phyloP scores from a whole-genome alignment of 2,329 filamentous ascomycete species.

The Leptodontidium sp. region DNA sequence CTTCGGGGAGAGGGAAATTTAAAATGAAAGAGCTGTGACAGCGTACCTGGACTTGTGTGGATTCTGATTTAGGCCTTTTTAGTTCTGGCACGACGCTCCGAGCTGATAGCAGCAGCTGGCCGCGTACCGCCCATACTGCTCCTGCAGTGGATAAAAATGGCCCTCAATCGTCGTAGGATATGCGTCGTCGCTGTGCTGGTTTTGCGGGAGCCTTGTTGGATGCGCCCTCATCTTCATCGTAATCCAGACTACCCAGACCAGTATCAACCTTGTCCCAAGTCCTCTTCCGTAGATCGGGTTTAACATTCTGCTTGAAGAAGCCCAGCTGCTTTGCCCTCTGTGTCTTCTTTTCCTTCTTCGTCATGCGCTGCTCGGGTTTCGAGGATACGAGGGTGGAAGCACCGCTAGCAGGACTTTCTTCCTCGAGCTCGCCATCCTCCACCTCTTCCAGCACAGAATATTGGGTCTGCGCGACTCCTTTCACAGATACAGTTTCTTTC shows the following conservation, averaged over 20 bases:
- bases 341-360: conserved; percentile 38
- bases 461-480: neutral
- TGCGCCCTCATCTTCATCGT: conserved; percentile 56
- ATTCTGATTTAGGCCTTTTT: neutral
- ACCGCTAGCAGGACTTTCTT: conserved; percentile 26
- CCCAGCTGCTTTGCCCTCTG: conserved; percentile 41
- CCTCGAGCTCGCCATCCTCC: conserved; percentile 36
- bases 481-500: neutral
- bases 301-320: conserved; percentile 52
- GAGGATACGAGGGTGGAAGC: conserved; percentile 27
- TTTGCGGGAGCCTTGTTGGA: conserved; percentile 39
- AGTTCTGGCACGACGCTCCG: neutral
- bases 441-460: conserved; percentile 20
- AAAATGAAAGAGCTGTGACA: neutral
- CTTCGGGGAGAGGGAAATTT: conserved; percentile 19
- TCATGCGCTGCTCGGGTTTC: conserved; percentile 20
- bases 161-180: conserved; percentile 57
- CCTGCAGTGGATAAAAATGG: neutral
- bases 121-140: neutral
- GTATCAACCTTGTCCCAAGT: conserved; percentile 73
- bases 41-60: conserved; percentile 8
- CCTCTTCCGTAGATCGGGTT: conserved; percentile 70
- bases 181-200: conserved; percentile 53
- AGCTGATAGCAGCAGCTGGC: neutral
- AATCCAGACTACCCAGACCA: conserved; percentile 67